Base-by-base conservation (phyloP, 1,284 basidiomycete genomes). In the Leccinum variabile region DNA sequence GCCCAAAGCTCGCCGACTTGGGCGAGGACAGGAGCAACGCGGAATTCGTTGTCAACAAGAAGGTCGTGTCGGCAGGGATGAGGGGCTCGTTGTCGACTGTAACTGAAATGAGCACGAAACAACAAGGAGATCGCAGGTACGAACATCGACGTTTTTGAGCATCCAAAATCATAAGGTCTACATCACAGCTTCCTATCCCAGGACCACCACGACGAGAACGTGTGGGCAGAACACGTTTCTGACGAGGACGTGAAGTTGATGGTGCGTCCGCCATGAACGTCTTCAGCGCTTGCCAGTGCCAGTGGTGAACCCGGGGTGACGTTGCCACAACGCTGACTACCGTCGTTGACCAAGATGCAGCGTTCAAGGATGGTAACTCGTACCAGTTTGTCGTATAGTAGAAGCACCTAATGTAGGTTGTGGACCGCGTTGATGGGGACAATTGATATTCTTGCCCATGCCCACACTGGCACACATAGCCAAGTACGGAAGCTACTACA, bases 141-240 rank as follows among this genome's bases (percentile, higher is more conserved):
- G 74, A 76, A 95, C 93, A 82, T 80, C 83, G 86, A 70, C 91
- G 84, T 75, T 86, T 86, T 69, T 91, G 82, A 69, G 88, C 90
- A 69, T 95, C 92, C 65, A 94, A 76, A 72, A 96, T 90, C 86
- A 93, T 89, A 64, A 87, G 73, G 79, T 96, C 94, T 32, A 89
- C 78, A 66, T 94, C 91, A 72, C 86, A 87, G 65, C 75, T 86
- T 61, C 91, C 90, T 56, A 91, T 84, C 41, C 88, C 89, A 44
- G 89, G 88, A 4, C 90, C 90, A 57, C 91, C 89, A 62, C 92
- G 84, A 67, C 91, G 83, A 60, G 89, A 84, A 67, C 93, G 85
- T 72, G 90, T 85, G 37, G 92, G 92, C 59, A 92, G 78, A 53
- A 94, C 87, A 75, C 93, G 87, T 76, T 89, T 90, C 74, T 87